These are phyloP conservation scores for Pseudocercospora macadamiae DNA, from an alignment of 2,329 filamentous ascomycete species.

Conservation along the genomic window DNA sequence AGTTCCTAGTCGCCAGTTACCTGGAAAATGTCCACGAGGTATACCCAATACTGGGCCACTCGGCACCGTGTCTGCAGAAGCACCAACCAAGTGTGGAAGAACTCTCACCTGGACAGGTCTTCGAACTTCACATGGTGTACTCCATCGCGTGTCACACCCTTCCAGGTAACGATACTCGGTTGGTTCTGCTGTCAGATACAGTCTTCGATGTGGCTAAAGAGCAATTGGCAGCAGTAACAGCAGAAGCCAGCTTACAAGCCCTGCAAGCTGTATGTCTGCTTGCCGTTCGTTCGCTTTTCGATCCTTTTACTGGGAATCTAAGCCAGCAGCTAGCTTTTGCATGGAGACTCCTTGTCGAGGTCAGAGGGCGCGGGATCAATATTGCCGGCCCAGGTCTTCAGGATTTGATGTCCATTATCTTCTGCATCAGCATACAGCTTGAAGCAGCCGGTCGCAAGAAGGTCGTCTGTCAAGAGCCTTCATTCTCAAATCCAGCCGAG, in stretches of 20 bases:
- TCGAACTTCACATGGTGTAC: slow-evolving; percentile 3
- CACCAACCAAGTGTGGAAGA: neutral
- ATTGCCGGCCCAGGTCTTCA: neutral
- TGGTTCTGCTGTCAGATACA: slow-evolving; percentile 2
- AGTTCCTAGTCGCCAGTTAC: neutral
- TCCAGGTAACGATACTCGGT: neutral
- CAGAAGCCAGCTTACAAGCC: neutral
- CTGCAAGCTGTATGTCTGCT: neutral
- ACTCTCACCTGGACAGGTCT: neutral
- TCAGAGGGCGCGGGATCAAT: neutral
- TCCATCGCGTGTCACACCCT: slow-evolving; percentile 5
- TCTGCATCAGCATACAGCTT: neutral
- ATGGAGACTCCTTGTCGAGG: neutral
- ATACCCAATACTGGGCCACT: neutral
- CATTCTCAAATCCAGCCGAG: neutral
- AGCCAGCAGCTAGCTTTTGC: slow-evolving; percentile 2
- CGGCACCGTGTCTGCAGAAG: neutral
- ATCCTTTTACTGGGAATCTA: neutral
- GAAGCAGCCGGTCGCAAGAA: neutral
- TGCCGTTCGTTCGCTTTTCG: neutral
- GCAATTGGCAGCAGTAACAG: neutral
- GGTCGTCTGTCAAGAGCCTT: neutral
- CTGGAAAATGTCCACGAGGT: neutral
- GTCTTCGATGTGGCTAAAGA: neutral
- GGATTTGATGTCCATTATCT: neutral